Evolutionary conservation across 306 rosid genomes (phyloP).

Genomic region (Castanea mollissima): DNA sequence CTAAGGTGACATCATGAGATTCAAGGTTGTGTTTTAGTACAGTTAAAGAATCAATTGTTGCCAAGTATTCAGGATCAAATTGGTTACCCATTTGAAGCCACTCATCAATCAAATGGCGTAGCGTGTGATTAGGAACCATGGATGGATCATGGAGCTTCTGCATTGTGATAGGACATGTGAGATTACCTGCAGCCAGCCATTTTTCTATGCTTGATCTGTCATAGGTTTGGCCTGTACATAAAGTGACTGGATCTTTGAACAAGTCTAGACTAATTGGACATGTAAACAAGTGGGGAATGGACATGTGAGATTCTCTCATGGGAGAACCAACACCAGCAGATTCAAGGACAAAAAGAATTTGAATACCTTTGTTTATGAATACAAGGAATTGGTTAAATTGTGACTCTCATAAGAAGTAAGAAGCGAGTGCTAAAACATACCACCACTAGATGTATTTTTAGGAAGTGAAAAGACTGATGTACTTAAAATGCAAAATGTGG

Average conservation of each 20-base stretch:
- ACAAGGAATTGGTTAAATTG: not conserved
- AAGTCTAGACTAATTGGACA: conserved; percentile 86
- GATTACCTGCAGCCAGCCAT: conserved; percentile 76
- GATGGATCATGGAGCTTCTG: conserved; percentile 74
- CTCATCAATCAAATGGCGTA: conserved; percentile 66
- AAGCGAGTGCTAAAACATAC: not conserved
- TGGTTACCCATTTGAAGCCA: conserved; percentile 58
- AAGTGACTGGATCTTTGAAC: conserved; percentile 80
- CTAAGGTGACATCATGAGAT: conserved; percentile 37
- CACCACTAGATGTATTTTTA: not conserved
- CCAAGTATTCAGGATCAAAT: conserved; percentile 35
- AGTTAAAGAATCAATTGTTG: conserved; percentile 42
- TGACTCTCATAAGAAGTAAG: not conserved
- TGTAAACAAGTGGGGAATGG: conserved; percentile 66
- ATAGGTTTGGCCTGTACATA: conserved; percentile 86
- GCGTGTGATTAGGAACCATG: conserved; percentile 78
- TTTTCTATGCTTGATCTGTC: conserved; percentile 75
- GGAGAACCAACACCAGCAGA: conserved; percentile 14
- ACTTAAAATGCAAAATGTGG: not conserved
- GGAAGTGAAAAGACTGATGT: not conserved
- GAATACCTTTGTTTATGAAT: not conserved
- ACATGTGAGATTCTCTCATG: conserved; percentile 53
- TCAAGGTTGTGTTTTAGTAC: conserved; percentile 46
- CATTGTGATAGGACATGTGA: conserved; percentile 96
- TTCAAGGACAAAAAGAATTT: conserved; percentile 5